Conservation (phyloP, 495 filamentous ascomycete species). For the Corynascus novoguineensis region DNA sequence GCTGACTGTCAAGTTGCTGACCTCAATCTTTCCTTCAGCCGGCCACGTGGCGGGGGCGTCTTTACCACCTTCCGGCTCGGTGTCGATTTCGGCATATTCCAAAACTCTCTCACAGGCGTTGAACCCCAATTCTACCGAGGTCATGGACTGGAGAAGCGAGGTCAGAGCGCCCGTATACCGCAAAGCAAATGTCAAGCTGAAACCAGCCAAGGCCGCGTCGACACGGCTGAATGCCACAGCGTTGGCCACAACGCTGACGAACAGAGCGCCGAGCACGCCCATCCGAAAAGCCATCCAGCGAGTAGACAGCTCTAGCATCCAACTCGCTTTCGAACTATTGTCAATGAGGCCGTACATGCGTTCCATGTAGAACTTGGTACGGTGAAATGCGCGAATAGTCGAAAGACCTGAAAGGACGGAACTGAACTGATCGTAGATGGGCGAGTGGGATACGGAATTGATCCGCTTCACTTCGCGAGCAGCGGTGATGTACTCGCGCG, state of each 20-base stretch:
- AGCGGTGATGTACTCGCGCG: constrained; percentile 48
- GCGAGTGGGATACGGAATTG: constrained; percentile 54
- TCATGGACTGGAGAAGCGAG: constrained; percentile 45
- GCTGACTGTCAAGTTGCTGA: constrained; percentile 36
- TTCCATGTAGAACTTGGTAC: constrained; percentile 46
- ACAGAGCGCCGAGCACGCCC: constrained; percentile 54
- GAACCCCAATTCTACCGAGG: constrained; percentile 42
- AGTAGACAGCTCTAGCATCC: constrained; percentile 52
- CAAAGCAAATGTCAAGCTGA: constrained; percentile 45
- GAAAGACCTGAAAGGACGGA: constrained; percentile 54
- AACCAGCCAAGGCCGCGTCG: constrained; percentile 59
- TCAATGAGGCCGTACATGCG: constrained; percentile 55
- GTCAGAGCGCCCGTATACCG: constrained; percentile 49
- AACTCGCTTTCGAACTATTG: constrained; percentile 45
- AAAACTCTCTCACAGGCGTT: constrained; percentile 38
- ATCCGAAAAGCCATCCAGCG: constrained; percentile 59
- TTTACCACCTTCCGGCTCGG: constrained; percentile 31
- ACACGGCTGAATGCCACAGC: constrained; percentile 52
- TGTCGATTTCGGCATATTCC: constrained; percentile 35
- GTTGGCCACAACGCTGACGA: constrained; percentile 51
- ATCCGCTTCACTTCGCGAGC: constrained; percentile 62
- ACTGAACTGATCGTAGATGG: constrained; percentile 59
- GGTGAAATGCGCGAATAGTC: constrained; percentile 61
- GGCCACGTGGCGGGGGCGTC: constrained; percentile 43
- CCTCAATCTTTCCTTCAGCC: constrained; percentile 35